Evolutionary conservation across 176 grass and related monocot species (phyloP), one percentile per base, ranked within the genome.

Genomic region (Musa itinerans): DNA sequence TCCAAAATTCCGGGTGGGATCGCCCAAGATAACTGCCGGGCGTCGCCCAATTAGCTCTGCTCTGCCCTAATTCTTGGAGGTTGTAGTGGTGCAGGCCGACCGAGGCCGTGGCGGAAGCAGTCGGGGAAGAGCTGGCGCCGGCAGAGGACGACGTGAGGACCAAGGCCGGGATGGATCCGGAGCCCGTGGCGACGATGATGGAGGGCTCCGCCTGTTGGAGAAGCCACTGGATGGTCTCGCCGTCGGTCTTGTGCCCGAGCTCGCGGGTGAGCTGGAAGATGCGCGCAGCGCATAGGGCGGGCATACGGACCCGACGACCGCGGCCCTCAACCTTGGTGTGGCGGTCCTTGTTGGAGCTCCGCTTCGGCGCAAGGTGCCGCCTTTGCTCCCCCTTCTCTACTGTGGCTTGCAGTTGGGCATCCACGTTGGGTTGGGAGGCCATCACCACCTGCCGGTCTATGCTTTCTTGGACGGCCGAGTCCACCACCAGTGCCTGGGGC

Each of bases 251-350:
- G 74, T 93, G 87, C 23, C 90, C 90, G 10, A 93, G 85, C 85
- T 93, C 90, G 52, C 90, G 50, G 50, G 90, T 93, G n/a, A 93
- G 78, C 87, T 93, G 90, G 74, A 93, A 93, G 90, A 93, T 93
- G 74, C 90, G 82, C 11, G 90, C 90, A 11, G 90, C 90, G 80
- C 90, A 93, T 50, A 93, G 90, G 69, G 90, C 90, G n/a, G 90
- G 90, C 90, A 93, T 93, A 74, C 72, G 72, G 52, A 74, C 53
- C 22, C 72, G 72, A 19, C 90, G 85, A 5, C 90, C 90, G 70
- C 90, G 43, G 74, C 90, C 90, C 74, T 93, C 90, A 59, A 93
- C 90, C 80, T 93, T 93, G 82, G 90, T 93, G 82, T 93, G 90
- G 16, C 90, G 90, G 78, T 93, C 90, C 87, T 93, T 93, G 80